Evolutionary conservation across 2,329 filamentous ascomycete species (phyloP), one percentile per base, ranked within the genome.

Genomic region (Diaporthe sp.): DNA sequence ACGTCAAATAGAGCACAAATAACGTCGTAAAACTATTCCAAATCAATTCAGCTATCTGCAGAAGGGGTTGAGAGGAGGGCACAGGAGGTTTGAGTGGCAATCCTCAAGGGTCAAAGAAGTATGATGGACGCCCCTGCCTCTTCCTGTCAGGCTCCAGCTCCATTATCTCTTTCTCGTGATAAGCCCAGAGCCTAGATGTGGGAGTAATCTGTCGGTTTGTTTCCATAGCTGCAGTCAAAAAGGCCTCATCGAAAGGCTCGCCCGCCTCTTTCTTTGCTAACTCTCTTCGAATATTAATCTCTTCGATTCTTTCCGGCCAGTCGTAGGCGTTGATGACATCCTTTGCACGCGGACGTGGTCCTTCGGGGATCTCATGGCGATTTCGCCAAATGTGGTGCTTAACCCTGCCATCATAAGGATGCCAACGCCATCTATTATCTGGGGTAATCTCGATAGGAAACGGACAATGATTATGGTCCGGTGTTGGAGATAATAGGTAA

Each of bases 91-190:
- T 42, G 12, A 42, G 39, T 15, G 39, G 15, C 39, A 17, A 13
- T 42, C 12, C 39, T 42, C 15, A 42, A 42, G 8, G 39, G 35
- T 70, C 51, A 19, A 70, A 70, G 55, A 70, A 70, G 68, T 70
- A 70, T 27, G 35, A n/a, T 25, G 68, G 68, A 44, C 55, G 37
- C 37, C 68, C 68, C 37, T 32, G 68, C 25, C 25, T 59, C 53
- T 70, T 59, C 17, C 22, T 44, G 22, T 59, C 68, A 53, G 63
- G 63, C 47, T 53, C 47, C 30, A 39, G 47, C 63, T 53, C 47
- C 32, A 53, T 37, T 17, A 58, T 70, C 9, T 35, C 37, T 37
- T 59, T 50, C 35, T 58, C 32, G 25, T 59, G 25, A 15, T 37
- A 59, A 25, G 30, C 51, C 35, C 53, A 70, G 55, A 50, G 39